phyloP scores from a whole-genome alignment of 805 yeast genomes.

The Ogataea sp. region DNA sequence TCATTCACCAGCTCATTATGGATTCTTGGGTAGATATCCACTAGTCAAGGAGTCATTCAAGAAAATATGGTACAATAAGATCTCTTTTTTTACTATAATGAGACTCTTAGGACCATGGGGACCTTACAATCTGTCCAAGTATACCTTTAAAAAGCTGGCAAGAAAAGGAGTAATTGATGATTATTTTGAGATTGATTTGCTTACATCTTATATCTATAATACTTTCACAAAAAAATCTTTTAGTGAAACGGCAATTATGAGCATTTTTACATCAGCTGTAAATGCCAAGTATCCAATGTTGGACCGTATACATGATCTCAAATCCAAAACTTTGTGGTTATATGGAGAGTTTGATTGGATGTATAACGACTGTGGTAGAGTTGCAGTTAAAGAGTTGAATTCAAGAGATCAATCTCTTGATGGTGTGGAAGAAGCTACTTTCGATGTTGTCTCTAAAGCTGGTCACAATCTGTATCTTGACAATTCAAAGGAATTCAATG shows the following conservation, averaged over 20 bases:
- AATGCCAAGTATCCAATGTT: constrained; percentile 58
- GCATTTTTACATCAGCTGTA: constrained; percentile 47
- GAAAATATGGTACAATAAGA: constrained; percentile 32
- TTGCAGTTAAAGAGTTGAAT: constrained; percentile 25
- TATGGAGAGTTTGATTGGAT: constrained; percentile 75
- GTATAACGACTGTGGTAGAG: constrained; percentile 54
- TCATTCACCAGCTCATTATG: constrained; percentile 34
- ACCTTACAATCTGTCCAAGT: constrained; percentile 17
- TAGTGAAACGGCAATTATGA: constrained; percentile 31
- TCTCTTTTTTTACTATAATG: constrained; percentile 40
- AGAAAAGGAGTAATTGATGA: constrained; percentile 17
- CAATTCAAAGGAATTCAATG: constrained; percentile 48
- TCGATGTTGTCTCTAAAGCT: constrained; percentile 39
- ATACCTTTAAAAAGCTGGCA: constrained; percentile 21
- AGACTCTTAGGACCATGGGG: constrained; percentile 35
- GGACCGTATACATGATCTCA: constrained; percentile 40
- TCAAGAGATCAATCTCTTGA: constrained; percentile 2
- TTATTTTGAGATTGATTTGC: constrained; percentile 19
- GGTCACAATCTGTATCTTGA: constrained; percentile 79
- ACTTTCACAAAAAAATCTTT: constrained; percentile 22
- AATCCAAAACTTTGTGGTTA: constrained; percentile 31
- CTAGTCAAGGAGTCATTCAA: constrained; percentile 25
- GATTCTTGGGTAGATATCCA: constrained; percentile 41
- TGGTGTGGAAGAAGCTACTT: constrained; percentile 19
- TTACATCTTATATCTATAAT: constrained; percentile 26